A percentile compares a stretch with the other conserved stretches of the same genome.
Evolutionary conservation across 2,329 filamentous ascomycete genomes (phyloP).

Genomic region (Ambrosiella xylebori): DNA sequence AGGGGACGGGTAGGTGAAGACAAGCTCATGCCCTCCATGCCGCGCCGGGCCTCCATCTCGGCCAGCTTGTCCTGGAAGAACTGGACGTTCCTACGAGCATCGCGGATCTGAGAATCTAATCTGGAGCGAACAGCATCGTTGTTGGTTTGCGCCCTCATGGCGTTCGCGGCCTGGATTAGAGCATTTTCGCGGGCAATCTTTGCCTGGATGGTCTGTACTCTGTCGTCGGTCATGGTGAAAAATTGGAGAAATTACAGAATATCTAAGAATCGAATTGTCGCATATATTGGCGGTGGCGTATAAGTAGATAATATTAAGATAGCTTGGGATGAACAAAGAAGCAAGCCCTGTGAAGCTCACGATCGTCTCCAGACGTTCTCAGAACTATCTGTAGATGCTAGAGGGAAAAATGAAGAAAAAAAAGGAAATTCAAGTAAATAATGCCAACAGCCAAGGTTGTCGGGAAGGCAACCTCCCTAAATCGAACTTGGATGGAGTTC

Average conservation of each 20-base stretch:
- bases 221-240: conserved; percentile 43
- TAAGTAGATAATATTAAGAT: neutral
- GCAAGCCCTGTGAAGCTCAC: neutral
- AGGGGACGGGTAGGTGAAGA: conserved; percentile 29
- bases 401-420: neutral
- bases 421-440: neutral
- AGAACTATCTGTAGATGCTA: too few species aligned
- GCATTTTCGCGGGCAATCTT: conserved; percentile 98
- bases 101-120: conserved; percentile 85
- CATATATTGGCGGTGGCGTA: neutral
- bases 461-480: neutral
- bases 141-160: conserved; percentile 89
- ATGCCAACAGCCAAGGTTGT: neutral
- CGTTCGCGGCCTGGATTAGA: conserved; percentile 82
- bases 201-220: conserved; percentile 65
- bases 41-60: conserved; percentile 69
- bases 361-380: neutral
- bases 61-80: conserved; percentile 88
- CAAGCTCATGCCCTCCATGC: conserved; percentile 50
- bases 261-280: neutral
- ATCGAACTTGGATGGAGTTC: neutral
- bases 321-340: neutral
- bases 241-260: neutral
- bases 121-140: conserved; percentile 82
- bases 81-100: conserved; percentile 80